Percentiles rank a stretch among this genome's conserved stretches.
Evolutionary conservation across 495 filamentous ascomycete species (phyloP).

Genomic region (Trypethelium eluteriae): DNA sequence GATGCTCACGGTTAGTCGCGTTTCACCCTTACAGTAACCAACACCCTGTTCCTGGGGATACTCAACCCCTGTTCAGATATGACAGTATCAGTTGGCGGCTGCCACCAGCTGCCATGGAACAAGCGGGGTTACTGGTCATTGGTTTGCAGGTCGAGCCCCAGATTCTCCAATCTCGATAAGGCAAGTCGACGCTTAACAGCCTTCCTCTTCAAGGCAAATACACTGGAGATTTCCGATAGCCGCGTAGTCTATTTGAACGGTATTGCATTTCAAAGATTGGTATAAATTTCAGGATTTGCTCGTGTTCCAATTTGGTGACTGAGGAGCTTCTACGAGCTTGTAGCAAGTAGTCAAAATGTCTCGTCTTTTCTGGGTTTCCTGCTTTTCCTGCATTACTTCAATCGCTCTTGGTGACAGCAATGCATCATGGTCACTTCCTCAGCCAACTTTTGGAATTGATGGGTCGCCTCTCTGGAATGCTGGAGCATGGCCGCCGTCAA

Average conservation of each 20-base stretch:
- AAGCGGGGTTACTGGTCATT: background rate
- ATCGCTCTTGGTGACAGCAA: background rate
- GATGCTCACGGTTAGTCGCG: too few relatives aligned
- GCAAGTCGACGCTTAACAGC: conserved; percentile 11
- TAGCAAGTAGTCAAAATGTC: background rate
- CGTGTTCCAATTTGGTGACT: background rate
- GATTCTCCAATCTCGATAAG: background rate
- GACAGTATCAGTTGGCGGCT: background rate
- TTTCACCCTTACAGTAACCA: too few relatives aligned
- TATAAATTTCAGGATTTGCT: background rate
- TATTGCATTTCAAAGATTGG: background rate
- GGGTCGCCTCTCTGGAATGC: conserved; percentile 1
- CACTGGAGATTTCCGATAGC: conserved; percentile 1
- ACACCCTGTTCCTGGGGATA: background rate
- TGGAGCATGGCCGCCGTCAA: conserved; percentile 32
- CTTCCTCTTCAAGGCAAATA: conserved; percentile 7
- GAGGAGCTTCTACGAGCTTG: background rate
- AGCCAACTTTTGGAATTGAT: conserved; percentile 1
- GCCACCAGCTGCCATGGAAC: background rate
- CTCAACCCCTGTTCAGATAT: conserved; percentile 5
- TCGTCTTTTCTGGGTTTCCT: background rate
- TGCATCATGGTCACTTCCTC: conserved; percentile 7
- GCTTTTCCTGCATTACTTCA: background rate
- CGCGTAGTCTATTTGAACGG: conserved; percentile 1
- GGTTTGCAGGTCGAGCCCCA: background rate